A percentile compares a stretch with the other conserved stretches of the same genome.
phyloP scores from a whole-genome alignment of 345 rosid genomes.

The Corchorus capsularis region DNA sequence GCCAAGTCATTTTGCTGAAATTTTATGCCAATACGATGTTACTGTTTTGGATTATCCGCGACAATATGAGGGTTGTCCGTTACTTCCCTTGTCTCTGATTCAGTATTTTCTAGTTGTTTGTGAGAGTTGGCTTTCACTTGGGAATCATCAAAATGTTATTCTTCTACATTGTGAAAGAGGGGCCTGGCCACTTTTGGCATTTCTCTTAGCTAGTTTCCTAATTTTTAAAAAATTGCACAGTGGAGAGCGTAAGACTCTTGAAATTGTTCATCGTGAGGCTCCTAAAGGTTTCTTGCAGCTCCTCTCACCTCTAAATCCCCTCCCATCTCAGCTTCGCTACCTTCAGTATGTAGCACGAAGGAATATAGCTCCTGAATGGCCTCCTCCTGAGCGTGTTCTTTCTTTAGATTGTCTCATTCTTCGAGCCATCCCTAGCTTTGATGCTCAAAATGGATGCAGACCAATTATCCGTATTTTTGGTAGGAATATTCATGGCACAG shows the following conservation, averaged over 20 bases:
- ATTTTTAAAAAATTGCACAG: constrained; percentile 76
- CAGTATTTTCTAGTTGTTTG: constrained; percentile 90
- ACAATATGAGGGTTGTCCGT: constrained; percentile 93
- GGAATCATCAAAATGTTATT: constrained; percentile 72
- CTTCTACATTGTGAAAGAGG: constrained; percentile 97
- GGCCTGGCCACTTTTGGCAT: constrained; percentile 95
- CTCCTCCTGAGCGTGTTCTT: constrained; percentile 93
- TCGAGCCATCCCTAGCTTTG: constrained; percentile 89
- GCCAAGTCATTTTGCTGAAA: constrained; percentile 68
- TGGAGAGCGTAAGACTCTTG: constrained; percentile 86
- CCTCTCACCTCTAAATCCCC: constrained; percentile 87
- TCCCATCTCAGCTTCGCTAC: constrained; percentile 96
- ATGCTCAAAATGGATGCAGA: constrained; percentile 87
- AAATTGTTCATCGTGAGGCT: constrained; percentile 92
- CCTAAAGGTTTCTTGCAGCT: constrained; percentile 93
- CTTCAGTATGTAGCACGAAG: constrained; percentile 94
- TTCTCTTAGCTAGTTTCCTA: constrained; percentile 76
- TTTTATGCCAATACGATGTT: constrained; percentile 73
- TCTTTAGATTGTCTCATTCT: constrained; percentile 91
- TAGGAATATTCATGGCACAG: constrained; percentile 54
- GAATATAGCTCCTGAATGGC: constrained; percentile 90
- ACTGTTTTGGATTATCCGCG: constrained; percentile 90
- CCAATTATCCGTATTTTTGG: constrained; percentile 95
- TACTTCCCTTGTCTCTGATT: constrained; percentile 79
- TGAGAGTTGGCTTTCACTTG: constrained; percentile 84